Evolutionary conservation across 257 asterid species (phyloP), one percentile per base, ranked within the genome.

Genomic region (Fraxinus pennsylvanica): DNA sequence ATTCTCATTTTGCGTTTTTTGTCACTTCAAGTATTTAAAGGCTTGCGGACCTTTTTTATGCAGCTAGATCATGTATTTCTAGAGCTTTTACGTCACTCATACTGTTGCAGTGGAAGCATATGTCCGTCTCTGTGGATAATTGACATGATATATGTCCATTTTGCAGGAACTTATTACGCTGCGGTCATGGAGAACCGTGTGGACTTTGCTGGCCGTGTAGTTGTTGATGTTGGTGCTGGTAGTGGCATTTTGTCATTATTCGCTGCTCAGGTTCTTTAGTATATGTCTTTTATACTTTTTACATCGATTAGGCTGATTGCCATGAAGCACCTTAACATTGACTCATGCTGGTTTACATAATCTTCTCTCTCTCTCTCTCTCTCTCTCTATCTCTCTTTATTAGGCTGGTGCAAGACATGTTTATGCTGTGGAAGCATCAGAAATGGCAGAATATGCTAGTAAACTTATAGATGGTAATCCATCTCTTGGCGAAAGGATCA

Each of bases 181-280:
- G 99, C 99, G 1, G 97, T 96, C 79, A 86, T 96, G 86, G 99
- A 96, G 85, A 96, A 96, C 86, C 97, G 97, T 74, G 84, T 81
- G 52, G 97, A 96, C 87, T 93, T 96, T 80, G 33, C 59, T 36
- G 97, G 85, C 75, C 91, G 97, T 29, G 85, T 96, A 67, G 98
- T 96, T 71, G 99, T 96, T 83, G 99, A 96, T 86, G 99, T 96
- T 81, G 99, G 99, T 75, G 99, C 99, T 87, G 99, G 99, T 76
- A 96, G 97, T 88, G 99, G 99, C 87, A 96, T 96, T 80, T 90
- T 96, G 87, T 93, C 98, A 78, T 87, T 96, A 79, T 96, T 96
- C 87, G 99, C 99, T 80, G 99, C 99, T 74, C 99, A 96, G 99
- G 99, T 96, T 81, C 81, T 80, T 78, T 74, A 66, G 39, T 71